Base-by-base conservation (phyloP, 768 basidiomycete genomes). In the Tephrocybe sp. region DNA sequence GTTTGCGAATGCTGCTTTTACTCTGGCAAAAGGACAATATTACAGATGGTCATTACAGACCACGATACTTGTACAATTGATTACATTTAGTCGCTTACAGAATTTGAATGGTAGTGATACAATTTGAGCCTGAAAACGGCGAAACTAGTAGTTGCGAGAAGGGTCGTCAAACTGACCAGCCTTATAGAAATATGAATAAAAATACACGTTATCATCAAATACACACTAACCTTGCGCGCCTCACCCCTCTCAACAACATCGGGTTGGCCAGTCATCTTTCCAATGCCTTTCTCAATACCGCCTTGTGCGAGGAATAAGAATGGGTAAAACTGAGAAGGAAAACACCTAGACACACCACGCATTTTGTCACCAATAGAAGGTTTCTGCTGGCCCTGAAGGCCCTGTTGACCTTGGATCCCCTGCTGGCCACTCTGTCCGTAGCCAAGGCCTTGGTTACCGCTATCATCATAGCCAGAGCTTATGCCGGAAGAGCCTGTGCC, bases 301-400 rank as follows among this genome's bases (percentile, higher is more conserved):
- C 63, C 64, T 65, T 16, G 14, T 12, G 1, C 4, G 2, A 9
- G 4, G 26, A 3, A 6, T 20, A 5, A 8, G 16, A 40, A 19
- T n/a, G 32, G 8, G 8, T 2, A 3, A 26, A 19, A 49, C n/a
- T n/a, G n/a, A 35, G 10, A 16, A n/a, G 2, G 14, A 7, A 13
- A 13, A 5, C 10, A 8, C 10, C n/a, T 23, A 41, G 0, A 45
- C 51, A 2, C 9, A 60, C 62, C 62, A 32, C 55, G 54, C 34
- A 67, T 56, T 26, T 62, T 65, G 11, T 65, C 65, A 2, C 60
- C 58, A 45, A 60, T 52, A 12, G 45, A 35, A 0, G 59, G 47
- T 43, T 60, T 59, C 11, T 16, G 20, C 20, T 46, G 35, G 0
- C 39, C 41, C 26, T 45, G 46, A 33, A 26, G 26, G 7, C 26